Conservation (phyloP, 2,329 filamentous ascomycete species). For the Hypoxylon sp. region DNA sequence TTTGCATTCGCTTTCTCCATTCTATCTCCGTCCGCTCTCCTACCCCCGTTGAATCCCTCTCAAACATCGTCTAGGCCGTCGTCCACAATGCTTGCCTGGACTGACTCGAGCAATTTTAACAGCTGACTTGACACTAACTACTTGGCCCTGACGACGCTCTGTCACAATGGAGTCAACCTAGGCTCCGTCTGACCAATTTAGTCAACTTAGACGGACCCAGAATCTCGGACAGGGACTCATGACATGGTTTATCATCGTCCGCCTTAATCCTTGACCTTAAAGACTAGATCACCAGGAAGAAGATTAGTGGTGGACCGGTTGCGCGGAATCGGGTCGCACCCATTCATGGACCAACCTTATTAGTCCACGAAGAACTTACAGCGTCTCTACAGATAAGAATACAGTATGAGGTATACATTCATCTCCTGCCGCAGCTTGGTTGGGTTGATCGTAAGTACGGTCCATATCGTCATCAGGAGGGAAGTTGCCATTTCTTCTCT, state of each 20-base stretch:
- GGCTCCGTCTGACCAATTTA: conserved; percentile 26
- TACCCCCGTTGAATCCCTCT: conserved; percentile 10
- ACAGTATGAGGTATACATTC: conserved; percentile 15
- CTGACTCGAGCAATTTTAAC: conserved; percentile 5
- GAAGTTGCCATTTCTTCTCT: conserved; percentile 23
- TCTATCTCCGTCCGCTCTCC: conserved; percentile 26
- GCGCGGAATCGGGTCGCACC: conserved; percentile 38
- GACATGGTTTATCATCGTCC: conserved; percentile 33
- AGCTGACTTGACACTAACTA: conserved; percentile 22
- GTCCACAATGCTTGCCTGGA: conserved; percentile 1
- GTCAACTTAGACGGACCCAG: conserved; percentile 27
- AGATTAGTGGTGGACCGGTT: conserved; percentile 36
- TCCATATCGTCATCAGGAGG: conserved; percentile 15
- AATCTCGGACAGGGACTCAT: conserved; percentile 31
- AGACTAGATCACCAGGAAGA: conserved; percentile 35
- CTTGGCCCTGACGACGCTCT: conserved; percentile 10
- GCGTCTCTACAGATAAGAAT: conserved; percentile 28
- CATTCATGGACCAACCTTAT: conserved; percentile 31
- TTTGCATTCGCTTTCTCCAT: conserved; percentile 28
- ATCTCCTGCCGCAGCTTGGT: conserved; percentile 10
- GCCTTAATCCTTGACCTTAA: conserved; percentile 34
- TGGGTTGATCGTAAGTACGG: conserved; percentile 24
- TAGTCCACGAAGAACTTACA: conserved; percentile 24
- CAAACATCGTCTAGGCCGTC: neutral
- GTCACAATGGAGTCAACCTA: conserved; percentile 21